These are phyloP conservation scores for Solanum virginianum DNA, from an alignment of 257 asterid genomes.

Conservation along the genomic window DNA sequence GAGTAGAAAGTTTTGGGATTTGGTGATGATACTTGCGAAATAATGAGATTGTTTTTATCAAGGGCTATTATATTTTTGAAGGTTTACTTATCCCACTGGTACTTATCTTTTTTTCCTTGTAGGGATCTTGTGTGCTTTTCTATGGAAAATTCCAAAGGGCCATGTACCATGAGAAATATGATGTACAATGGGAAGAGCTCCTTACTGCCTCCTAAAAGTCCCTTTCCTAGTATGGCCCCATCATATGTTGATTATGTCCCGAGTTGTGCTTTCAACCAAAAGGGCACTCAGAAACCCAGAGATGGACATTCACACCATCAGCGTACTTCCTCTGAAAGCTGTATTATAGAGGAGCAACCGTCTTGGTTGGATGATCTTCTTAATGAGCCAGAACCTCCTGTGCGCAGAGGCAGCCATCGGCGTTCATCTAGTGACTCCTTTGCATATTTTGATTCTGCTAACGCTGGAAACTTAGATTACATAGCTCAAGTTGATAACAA, in stretches of 20 bases:
- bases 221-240: slow-evolving; percentile 65
- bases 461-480: background rate
- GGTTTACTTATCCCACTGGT: background rate
- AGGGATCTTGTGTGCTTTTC: slow-evolving; percentile 32
- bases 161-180: slow-evolving; percentile 56
- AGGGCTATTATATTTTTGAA: background rate
- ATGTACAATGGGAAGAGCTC: slow-evolving; percentile 56
- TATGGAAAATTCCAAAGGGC: slow-evolving; percentile 78
- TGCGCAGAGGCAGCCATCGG: slow-evolving; percentile 31
- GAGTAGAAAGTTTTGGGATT: background rate
- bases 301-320: slow-evolving; percentile 28
- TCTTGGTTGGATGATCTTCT: slow-evolving; percentile 53
- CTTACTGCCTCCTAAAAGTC: slow-evolving; percentile 88
- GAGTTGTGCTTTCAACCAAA: slow-evolving; percentile 33
- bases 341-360: slow-evolving; percentile 36
- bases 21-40: background rate
- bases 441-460: slow-evolving; percentile 13
- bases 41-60: background rate
- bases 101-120: background rate
- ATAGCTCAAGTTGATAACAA: slow-evolving; percentile 45
- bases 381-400: slow-evolving; percentile 42
- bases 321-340: slow-evolving; percentile 38
- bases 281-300: slow-evolving; percentile 27
- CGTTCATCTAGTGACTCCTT: slow-evolving; percentile 47
- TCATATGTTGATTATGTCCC: slow-evolving; percentile 57